Conservation (phyloP, 1,139 yeast genomes). For the Suzukiozyma palmioleophila region DNA sequence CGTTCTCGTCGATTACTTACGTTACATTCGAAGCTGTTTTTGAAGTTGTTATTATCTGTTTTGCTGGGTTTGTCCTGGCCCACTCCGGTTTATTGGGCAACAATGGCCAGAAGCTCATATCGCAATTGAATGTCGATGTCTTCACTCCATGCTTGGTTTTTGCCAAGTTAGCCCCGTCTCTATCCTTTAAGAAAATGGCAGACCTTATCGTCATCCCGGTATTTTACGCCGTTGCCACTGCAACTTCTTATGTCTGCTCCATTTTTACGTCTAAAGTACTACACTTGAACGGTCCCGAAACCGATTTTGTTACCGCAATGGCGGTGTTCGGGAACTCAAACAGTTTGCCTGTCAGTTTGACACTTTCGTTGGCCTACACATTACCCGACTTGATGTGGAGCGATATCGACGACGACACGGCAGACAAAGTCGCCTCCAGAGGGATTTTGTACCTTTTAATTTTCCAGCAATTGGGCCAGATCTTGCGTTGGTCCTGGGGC, state of each 20-base stretch:
- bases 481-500: conserved; percentile 92
- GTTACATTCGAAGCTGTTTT: conserved; percentile 75
- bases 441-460: conserved; percentile 74
- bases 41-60: conserved; percentile 69
- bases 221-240: conserved; percentile 62
- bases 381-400: conserved; percentile 75
- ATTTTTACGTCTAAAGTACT: conserved; percentile 43
- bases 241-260: conserved; percentile 56
- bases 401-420: conserved; percentile 57
- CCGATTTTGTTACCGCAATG: conserved; percentile 84
- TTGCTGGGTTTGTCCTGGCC: conserved; percentile 71
- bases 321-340: conserved; percentile 84
- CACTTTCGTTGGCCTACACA: conserved; percentile 66
- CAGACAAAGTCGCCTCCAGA: conserved; percentile 73
- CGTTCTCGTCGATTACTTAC: conserved; percentile 53
- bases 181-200: conserved; percentile 60
- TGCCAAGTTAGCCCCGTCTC: conserved; percentile 70
- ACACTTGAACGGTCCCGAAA: conserved; percentile 56
- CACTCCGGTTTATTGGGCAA: conserved; percentile 53
- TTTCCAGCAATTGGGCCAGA: conserved; percentile 82
- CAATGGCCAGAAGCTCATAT: conserved; percentile 61
- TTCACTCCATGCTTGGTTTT: conserved; percentile 85
- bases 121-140: conserved; percentile 68
- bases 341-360: conserved; percentile 73
- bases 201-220: conserved; percentile 73